These are phyloP conservation scores for Boletus vinaceobasis DNA, from an alignment of 768 basidiomycete genomes.

Conservation along the genomic window DNA sequence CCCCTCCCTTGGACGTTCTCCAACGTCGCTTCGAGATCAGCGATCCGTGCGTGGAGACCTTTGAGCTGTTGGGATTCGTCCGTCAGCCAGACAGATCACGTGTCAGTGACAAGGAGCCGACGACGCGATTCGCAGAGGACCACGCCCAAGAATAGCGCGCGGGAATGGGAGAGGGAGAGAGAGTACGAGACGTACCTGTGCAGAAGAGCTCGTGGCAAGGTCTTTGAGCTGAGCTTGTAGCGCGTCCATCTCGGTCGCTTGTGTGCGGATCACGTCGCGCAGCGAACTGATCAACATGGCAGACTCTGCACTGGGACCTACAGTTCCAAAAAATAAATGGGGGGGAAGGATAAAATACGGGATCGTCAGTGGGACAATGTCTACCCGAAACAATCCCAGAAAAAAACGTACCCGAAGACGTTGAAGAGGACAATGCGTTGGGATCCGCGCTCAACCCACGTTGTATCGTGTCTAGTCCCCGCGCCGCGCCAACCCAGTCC, in stretches of 20 bases:
- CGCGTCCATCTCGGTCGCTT: conserved; percentile 74
- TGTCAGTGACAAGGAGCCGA: too few species aligned
- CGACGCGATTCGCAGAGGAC: too few species aligned
- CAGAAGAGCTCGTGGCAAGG: conserved; percentile 32
- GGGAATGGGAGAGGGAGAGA: neutral
- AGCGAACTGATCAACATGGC: conserved; percentile 80
- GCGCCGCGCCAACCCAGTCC: neutral
- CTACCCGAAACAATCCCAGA: neutral
- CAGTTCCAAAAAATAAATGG: neutral
- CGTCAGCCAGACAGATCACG: neutral
- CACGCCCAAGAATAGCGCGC: too few species aligned
- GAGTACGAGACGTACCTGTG: conserved; percentile 33
- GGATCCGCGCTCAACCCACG: conserved; percentile 70
- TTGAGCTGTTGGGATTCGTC: conserved; percentile 33
- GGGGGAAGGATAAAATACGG: too few species aligned
- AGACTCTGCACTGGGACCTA: conserved; percentile 71
- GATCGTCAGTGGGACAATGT: neutral
- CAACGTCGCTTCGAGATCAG: conserved; percentile 46
- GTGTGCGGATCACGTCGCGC: conserved; percentile 76
- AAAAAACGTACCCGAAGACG: conserved; percentile 47
- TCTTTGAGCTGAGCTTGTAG: conserved; percentile 60
- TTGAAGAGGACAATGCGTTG: conserved; percentile 53
- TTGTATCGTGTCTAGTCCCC: conserved; percentile 63
- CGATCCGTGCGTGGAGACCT: conserved; percentile 45
- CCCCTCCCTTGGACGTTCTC: conserved; percentile 57